Base-by-base conservation (phyloP, 345 rosid genomes). In the Murraya koenigii region DNA sequence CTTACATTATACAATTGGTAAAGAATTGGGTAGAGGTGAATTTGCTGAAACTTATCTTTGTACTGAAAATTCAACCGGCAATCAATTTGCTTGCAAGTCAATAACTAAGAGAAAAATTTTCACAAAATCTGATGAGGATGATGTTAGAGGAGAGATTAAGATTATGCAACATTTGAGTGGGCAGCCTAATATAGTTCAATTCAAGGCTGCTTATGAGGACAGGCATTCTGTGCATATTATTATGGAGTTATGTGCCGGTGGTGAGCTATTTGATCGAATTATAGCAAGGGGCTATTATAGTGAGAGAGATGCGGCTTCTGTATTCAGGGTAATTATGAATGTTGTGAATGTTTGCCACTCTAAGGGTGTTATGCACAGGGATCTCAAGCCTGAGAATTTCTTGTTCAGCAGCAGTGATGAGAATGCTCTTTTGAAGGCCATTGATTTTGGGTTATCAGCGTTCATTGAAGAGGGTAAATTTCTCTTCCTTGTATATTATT, bases 341-440 rank as follows among this genome's bases (percentile, higher is more conserved):
- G 77, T 80, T 30, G 82, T 80, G 83, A 26, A 91, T 66, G 87
- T 87, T 39, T 94, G 97, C 47, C 97, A 94, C 81, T 92, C 89
- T 62, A 91, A 90, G 94, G 98, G 97, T 36, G 97, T 94, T 67
- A 84, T 92, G 87, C 98, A 92, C 70, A 88, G 95, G 76, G 85
- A 83, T 62, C 79, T 86, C 52, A 86, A 86, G 72, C 87, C 87
- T 0, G 89, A 86, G 85, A 86, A 86, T 75, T 83, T 86, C 79
- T 72, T 86, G 80, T 74, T 86, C 14, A 49, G 75, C 22, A 71
- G 74, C 76, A 79, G 75, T 56, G 85, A 75, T 49, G 85, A 83
- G 28, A 77, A 61, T 11, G 83, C 85, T 6, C 68, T n/a, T 36
- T 54, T 86, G 52, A 86, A 84, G 76, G 82, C 85, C 38, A 94